These are phyloP conservation scores for Lipomyces spencermartinsiae DNA, from an alignment of 805 yeast genomes.

Conservation along the genomic window DNA sequence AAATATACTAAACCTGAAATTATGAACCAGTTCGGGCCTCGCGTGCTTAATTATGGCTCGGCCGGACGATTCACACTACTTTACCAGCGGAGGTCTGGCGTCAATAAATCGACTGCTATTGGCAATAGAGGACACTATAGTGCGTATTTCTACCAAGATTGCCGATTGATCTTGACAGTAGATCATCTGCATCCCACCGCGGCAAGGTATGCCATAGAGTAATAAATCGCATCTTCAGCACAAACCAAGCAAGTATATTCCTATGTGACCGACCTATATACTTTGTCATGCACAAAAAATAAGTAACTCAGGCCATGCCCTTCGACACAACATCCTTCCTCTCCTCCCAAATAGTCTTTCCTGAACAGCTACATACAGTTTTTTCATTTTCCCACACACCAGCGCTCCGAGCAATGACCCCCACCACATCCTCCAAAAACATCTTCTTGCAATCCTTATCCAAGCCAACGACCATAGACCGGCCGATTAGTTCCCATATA, in stretches of 20 bases:
- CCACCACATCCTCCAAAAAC: slow-evolving; percentile 52
- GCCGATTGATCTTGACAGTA: not conserved
- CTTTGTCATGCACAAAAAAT: not conserved
- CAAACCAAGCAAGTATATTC: not conserved
- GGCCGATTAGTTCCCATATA: slow-evolving; percentile 38
- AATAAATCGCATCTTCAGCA: not conserved
- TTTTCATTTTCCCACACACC: slow-evolving; percentile 97
- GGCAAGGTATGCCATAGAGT: not conserved
- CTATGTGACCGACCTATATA: not conserved
- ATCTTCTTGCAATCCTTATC: slow-evolving; percentile 45
- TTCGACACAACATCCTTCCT: slow-evolving; percentile 71
- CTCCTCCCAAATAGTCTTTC: slow-evolving; percentile 96
- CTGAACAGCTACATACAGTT: slow-evolving; percentile 91
- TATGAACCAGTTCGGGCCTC: not conserved
- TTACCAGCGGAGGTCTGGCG: no score
- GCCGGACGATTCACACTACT: no score
- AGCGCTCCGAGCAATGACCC: slow-evolving; percentile 94
- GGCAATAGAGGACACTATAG: not conserved
- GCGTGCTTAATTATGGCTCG: not conserved
- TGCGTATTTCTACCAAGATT: not conserved
- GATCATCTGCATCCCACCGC: not conserved
- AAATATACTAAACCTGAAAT: no score
- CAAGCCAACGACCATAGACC: slow-evolving; percentile 57
- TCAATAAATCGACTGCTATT: no score
- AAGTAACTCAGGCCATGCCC: slow-evolving; percentile 50